Evolutionary conservation across 129 eudicot genomes (phyloP), one percentile per base, ranked within the genome.

Genomic region (Arctium lappa): DNA sequence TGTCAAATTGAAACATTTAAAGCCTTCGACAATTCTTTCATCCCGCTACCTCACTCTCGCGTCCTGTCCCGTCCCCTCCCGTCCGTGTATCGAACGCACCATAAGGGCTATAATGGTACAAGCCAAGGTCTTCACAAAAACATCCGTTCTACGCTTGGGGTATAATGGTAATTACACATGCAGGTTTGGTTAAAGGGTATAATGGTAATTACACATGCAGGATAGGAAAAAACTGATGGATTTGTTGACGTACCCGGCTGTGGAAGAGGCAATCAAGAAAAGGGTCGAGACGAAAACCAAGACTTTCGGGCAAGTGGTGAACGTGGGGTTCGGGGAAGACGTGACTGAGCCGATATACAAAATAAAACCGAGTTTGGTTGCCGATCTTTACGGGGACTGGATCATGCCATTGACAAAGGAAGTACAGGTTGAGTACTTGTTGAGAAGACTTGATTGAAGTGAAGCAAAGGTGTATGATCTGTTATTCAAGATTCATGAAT

Each of bases 401-500:
- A 94, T 94, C 80, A 94, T 94, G 98, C 98, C 98, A 38, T 72
- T 94, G 77, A 94, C 98, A 1, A 94, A 94, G 81, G 88, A 88
- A 79, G 98, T 94, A 42, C 97, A 94, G 77, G 92, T 94, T 73
- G 86, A 90, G 85, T 94, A 94, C 82, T 76, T 94, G 68, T 79
- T 91, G 88, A 94, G 98, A 87, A 86, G 98, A 69, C 85, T 91
- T 18, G 98, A 94, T 79, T 91, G 72, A 86, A 62, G 7, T 48
- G 50, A 44, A 37, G 27, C 56, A 6, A 8, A 5, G 72, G 37
- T 18, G 27, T 22, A 70, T 46, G 50, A 1, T 1, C 10, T 46
- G 75, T 40, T 39, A 18, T 80, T 80, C 70, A 80, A 72, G 84
- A 72, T 72, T 72, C 38, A 29, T 30, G 29, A n/a, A n/a, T 32